These are phyloP conservation scores for Vigna mungo DNA, from an alignment of 306 rosid genomes.

Conservation along the genomic window DNA sequence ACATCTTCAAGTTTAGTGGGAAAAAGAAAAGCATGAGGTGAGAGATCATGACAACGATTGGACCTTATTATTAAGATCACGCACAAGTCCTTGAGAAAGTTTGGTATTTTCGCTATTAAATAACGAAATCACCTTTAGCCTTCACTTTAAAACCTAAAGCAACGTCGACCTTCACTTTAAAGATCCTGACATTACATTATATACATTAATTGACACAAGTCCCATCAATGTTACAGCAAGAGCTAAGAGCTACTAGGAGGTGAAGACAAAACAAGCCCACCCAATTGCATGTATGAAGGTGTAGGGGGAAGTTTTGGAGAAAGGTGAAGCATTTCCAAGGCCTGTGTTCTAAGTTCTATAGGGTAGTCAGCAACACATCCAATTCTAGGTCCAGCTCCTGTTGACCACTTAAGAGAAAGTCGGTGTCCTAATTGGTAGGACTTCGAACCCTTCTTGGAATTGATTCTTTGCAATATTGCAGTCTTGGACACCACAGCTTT, in stretches of 20 bases:
- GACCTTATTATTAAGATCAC: background rate
- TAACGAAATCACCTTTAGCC: conserved; percentile 32
- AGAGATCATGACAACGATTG: conserved; percentile 12
- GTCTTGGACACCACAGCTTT: conserved; percentile 73
- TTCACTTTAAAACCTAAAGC: background rate
- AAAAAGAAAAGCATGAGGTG: background rate
- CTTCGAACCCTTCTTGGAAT: conserved; percentile 73
- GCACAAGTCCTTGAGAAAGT: background rate
- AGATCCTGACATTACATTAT: background rate
- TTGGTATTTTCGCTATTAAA: conserved; percentile 26
- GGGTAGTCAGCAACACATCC: conserved; percentile 96
- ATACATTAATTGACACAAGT: conserved; percentile 39
- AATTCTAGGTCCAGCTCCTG: conserved; percentile 96
- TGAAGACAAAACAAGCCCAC: conserved; percentile 52
- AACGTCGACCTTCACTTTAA: background rate
- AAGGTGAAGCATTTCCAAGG: conserved; percentile 80
- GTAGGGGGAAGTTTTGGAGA: conserved; percentile 69
- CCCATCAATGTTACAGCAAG: conserved; percentile 34
- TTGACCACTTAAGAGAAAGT: conserved; percentile 83
- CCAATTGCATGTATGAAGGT: conserved; percentile 48
- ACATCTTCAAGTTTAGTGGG: no score
- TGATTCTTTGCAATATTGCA: conserved; percentile 80
- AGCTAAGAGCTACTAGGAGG: conserved; percentile 4
- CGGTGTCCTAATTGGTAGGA: conserved; percentile 87
- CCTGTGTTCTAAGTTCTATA: conserved; percentile 72